A percentile compares a stretch with the other conserved stretches of the same genome.
Evolutionary conservation across 2,329 filamentous ascomycete species (phyloP).

Genomic region (Aspergillus viridinutans): DNA sequence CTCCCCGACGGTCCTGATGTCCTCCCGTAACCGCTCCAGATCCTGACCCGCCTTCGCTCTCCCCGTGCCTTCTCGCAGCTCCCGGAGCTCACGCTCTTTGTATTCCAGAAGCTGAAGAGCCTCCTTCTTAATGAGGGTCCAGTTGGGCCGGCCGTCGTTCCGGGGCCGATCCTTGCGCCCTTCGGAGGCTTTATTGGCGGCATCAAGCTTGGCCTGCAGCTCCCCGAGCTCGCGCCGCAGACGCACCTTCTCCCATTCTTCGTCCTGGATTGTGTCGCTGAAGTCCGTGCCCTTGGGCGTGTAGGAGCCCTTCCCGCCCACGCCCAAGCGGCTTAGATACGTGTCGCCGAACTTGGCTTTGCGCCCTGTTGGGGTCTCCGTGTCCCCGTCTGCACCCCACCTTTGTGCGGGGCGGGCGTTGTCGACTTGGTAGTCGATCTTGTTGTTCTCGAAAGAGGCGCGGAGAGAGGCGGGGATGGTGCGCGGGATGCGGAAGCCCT

Average conservation of each 20-base stretch:
- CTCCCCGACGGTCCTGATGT: slow-evolving; percentile 85
- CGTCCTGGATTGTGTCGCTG: slow-evolving; percentile 73
- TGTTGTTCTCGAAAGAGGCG: slow-evolving; percentile 86
- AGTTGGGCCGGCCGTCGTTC: slow-evolving; percentile 70
- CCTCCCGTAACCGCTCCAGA: slow-evolving; percentile 74
- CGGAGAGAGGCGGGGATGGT: slow-evolving; percentile 87
- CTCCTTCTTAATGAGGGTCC: slow-evolving; percentile 88
- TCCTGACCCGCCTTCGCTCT: slow-evolving; percentile 61
- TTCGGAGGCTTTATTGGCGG: slow-evolving; percentile 70
- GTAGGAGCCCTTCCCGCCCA: slow-evolving; percentile 70
- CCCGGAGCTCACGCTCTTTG: slow-evolving; percentile 74
- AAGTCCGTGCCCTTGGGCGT: slow-evolving; percentile 87
- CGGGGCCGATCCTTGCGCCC: slow-evolving; percentile 52
- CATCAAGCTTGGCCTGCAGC: slow-evolving; percentile 79
- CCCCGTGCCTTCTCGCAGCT: slow-evolving; percentile 59
- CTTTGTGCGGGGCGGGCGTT: slow-evolving; percentile 66
- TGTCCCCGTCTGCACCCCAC: slow-evolving; percentile 76
- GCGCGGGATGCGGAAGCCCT: slow-evolving; percentile 89
- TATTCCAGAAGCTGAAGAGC: slow-evolving; percentile 92
- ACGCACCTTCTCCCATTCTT: slow-evolving; percentile 95
- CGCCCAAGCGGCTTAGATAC: slow-evolving; percentile 84
- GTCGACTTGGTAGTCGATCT: slow-evolving; percentile 94
- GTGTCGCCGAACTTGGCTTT: slow-evolving; percentile 98
- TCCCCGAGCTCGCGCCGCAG: slow-evolving; percentile 89
- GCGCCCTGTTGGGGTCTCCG: slow-evolving; percentile 75